Conservation (phyloP, 2,329 filamentous ascomycete genomes). For the Ophiostoma angusticollis region DNA sequence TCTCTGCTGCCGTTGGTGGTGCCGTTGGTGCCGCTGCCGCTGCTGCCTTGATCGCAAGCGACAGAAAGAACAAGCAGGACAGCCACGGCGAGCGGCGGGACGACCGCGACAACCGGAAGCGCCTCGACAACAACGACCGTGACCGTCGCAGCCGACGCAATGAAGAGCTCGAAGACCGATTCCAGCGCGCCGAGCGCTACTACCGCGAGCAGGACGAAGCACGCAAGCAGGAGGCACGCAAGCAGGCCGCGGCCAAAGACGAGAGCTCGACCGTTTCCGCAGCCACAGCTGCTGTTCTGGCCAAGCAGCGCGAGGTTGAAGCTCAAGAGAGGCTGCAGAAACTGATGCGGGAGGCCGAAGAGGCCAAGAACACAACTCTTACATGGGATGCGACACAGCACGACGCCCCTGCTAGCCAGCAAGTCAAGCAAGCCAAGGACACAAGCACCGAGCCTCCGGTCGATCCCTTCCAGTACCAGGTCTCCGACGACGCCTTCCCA, state of each 20-base stretch:
- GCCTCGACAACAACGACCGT: not conserved
- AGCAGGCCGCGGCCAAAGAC: not conserved
- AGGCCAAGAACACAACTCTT: no score
- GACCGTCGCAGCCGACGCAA: constrained; percentile 1
- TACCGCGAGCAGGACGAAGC: constrained; percentile 2
- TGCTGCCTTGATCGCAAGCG: not conserved
- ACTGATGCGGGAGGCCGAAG: not conserved
- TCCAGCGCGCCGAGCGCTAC: constrained; percentile 1
- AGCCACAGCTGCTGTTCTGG: not conserved
- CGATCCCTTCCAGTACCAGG: constrained; percentile 48
- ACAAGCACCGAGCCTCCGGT: constrained; percentile 18
- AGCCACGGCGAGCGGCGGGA: constrained; percentile 6
- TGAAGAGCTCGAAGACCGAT: not conserved
- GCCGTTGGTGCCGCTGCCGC: constrained; percentile 1
- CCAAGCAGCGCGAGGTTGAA: constrained; percentile 5
- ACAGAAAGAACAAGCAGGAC: constrained; percentile 7
- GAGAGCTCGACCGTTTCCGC: not conserved
- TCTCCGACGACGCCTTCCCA: constrained; percentile 38
- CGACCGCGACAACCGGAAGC: constrained; percentile 16
- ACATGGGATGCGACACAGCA: no score
- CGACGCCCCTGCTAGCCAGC: no score
- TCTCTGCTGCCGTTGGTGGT: constrained; percentile 2
- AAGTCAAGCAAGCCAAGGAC: constrained; percentile 7
- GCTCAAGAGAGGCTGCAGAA: not conserved
- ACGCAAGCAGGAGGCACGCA: not conserved